A percentile compares a stretch with the other conserved stretches of the same genome.
phyloP scores from a whole-genome alignment of 164 flowering plant species.

The Aristolochia contorta region DNA sequence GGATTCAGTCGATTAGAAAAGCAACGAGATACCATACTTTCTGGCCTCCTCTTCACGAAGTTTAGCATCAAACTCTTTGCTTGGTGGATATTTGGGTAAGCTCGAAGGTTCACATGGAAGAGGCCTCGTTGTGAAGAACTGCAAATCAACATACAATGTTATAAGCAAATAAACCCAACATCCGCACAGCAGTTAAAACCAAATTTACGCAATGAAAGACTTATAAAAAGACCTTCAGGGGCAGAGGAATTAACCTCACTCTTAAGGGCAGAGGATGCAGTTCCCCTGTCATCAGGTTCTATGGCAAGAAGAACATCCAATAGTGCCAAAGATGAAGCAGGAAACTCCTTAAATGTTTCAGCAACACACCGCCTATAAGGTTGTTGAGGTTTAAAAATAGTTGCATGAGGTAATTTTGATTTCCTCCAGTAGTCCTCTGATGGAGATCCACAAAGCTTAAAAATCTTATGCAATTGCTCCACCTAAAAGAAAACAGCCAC shows the following conservation, averaged over 20 bases:
- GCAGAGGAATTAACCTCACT: slow-evolving; percentile 40
- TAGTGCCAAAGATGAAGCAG: slow-evolving; percentile 56
- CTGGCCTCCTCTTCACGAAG: slow-evolving; percentile 67
- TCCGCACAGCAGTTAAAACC: not conserved
- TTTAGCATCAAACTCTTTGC: slow-evolving; percentile 76
- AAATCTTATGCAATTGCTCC: slow-evolving; percentile 87
- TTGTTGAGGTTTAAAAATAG: slow-evolving; percentile 79
- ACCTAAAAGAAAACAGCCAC: slow-evolving; percentile 28
- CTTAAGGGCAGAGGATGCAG: slow-evolving; percentile 66
- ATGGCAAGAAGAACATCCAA: slow-evolving; percentile 72
- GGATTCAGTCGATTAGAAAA: not conserved
- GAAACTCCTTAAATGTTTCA: slow-evolving; percentile 71
- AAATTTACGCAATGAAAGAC: too few species aligned
- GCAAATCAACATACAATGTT: slow-evolving; percentile 12
- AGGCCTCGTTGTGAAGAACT: slow-evolving; percentile 76
- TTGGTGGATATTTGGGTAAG: slow-evolving; percentile 81
- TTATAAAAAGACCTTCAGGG: too few species aligned
- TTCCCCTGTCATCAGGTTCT: slow-evolving; percentile 63
- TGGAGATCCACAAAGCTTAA: slow-evolving; percentile 93
- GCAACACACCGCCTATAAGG: slow-evolving; percentile 60
- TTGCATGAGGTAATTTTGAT: slow-evolving; percentile 71
- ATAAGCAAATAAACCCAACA: not conserved
- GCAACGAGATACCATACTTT: slow-evolving; percentile 30
- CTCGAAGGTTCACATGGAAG: slow-evolving; percentile 72
- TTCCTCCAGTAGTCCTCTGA: slow-evolving; percentile 81